A percentile compares a stretch with the other conserved stretches of the same genome.
Conservation (phyloP, 805 yeast species). For the Kuraishia capsulata region DNA sequence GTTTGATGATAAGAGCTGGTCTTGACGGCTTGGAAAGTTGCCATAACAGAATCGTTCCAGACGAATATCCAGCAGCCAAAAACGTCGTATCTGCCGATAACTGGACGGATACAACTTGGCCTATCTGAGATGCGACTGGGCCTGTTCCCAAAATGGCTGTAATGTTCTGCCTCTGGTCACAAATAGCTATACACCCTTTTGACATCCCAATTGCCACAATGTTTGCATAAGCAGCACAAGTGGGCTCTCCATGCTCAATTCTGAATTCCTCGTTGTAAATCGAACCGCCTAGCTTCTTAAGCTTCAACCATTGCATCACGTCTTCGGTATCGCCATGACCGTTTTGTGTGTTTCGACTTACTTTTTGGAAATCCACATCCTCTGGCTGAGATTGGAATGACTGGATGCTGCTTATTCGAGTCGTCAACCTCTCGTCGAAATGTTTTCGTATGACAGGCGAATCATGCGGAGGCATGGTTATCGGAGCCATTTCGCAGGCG, state of each 20-base stretch:
- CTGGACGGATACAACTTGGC: constrained; percentile 44
- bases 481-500: no score
- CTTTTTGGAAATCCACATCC: background rate
- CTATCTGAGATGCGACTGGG: constrained; percentile 23
- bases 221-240: constrained; percentile 32
- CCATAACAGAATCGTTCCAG: constrained; percentile 68
- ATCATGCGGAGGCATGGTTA: no score
- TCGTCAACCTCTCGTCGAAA: constrained; percentile 3
- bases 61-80: constrained; percentile 57
- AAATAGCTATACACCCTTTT: constrained; percentile 55
- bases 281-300: constrained; percentile 14
- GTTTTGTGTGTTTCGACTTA: background rate
- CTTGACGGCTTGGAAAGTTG: constrained; percentile 29
- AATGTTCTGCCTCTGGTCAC: constrained; percentile 59
- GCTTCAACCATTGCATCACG: constrained; percentile 18
- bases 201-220: constrained; percentile 60
- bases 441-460: no score
- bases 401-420: constrained; percentile 1
- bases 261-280: constrained; percentile 11
- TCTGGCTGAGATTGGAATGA: background rate
- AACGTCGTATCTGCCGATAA: constrained; percentile 63
- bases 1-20: constrained; percentile 20
- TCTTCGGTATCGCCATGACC: constrained; percentile 5
- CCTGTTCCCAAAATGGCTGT: constrained; percentile 30
- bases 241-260: constrained; percentile 39